Evolutionary conservation across 2,329 filamentous ascomycete genomes (phyloP).

Genomic region (Fusarium drepaniforme): DNA sequence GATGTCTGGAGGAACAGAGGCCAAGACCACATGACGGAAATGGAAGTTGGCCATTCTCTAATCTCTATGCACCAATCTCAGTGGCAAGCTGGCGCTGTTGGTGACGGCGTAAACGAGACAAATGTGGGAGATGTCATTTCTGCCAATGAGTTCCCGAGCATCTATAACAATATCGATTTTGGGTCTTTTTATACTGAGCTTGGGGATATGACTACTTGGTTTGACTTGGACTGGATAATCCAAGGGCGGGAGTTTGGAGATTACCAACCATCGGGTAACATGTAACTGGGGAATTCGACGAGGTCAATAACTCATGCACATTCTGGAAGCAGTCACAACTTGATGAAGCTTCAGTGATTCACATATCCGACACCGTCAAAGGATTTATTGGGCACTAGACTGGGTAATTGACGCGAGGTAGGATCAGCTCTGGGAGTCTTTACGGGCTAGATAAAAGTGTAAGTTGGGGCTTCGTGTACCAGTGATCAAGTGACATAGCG

Average conservation of each 20-base stretch:
- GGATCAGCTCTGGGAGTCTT: not conserved
- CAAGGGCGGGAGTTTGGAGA: conserved; percentile 1
- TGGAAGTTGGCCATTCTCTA: conserved; percentile 16
- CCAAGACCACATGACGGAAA: conserved; percentile 4
- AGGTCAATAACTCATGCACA: not conserved
- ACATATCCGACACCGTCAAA: not conserved
- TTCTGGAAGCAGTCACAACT: not conserved
- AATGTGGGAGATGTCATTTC: not conserved
- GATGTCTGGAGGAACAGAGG: conserved; percentile 6
- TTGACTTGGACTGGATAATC: conserved; percentile 40
- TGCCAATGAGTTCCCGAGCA: not conserved
- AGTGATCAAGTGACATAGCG: conserved; percentile 7
- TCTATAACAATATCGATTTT: conserved; percentile 5
- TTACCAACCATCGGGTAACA: not conserved
- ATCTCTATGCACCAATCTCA: conserved; percentile 19
- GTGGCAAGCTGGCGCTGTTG: not conserved
- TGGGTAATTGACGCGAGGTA: not conserved
- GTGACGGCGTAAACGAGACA: not conserved
- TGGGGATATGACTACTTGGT: conserved; percentile 43
- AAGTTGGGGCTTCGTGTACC: not conserved
- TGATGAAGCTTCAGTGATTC: not conserved
- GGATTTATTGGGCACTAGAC: not conserved
- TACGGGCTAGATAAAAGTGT: not conserved
- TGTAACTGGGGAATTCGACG: not conserved
- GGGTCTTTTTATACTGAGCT: conserved; percentile 38